A percentile compares a stretch with the other conserved stretches of the same genome.
These are phyloP conservation scores for Suillus subaureus DNA, from an alignment of 768 basidiomycete genomes.

Conservation along the genomic window DNA sequence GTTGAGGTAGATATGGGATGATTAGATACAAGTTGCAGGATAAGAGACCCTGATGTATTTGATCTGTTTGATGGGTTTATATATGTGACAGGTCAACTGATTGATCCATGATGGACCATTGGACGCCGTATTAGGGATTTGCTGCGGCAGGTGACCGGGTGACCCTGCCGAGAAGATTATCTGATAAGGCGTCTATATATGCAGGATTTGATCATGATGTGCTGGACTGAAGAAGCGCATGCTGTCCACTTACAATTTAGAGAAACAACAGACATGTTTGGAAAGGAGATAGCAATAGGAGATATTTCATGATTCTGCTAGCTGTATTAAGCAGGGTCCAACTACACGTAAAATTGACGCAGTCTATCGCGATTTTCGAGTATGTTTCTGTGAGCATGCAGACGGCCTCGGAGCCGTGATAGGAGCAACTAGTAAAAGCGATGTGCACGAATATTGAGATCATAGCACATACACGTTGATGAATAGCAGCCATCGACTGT, in stretches of 20 bases:
- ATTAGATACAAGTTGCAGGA: slow-evolving; percentile 1
- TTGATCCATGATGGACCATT: neutral
- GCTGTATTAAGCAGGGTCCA: neutral
- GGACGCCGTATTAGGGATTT: neutral
- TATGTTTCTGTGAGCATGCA: neutral
- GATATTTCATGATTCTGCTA: neutral
- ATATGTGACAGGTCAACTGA: neutral
- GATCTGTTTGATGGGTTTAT: neutral
- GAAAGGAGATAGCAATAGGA: neutral
- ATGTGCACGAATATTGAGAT: neutral
- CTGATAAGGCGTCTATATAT: neutral
- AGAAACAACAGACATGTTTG: neutral
- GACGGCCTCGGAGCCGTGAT: neutral
- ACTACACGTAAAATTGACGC: neutral
- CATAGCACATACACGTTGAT: neutral
- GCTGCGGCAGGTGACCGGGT: neutral
- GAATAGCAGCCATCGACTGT: neutral
- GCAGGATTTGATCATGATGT: neutral
- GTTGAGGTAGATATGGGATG: slow-evolving; percentile 1
- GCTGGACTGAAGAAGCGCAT: neutral
- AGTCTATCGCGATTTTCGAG: neutral
- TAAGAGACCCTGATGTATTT: neutral
- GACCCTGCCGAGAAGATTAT: slow-evolving; percentile 1
- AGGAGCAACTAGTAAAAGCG: neutral
- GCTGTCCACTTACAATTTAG: neutral